These are phyloP conservation scores for Clarireedia monteithiana DNA, from an alignment of 2,329 filamentous ascomycete genomes.

Conservation along the genomic window DNA sequence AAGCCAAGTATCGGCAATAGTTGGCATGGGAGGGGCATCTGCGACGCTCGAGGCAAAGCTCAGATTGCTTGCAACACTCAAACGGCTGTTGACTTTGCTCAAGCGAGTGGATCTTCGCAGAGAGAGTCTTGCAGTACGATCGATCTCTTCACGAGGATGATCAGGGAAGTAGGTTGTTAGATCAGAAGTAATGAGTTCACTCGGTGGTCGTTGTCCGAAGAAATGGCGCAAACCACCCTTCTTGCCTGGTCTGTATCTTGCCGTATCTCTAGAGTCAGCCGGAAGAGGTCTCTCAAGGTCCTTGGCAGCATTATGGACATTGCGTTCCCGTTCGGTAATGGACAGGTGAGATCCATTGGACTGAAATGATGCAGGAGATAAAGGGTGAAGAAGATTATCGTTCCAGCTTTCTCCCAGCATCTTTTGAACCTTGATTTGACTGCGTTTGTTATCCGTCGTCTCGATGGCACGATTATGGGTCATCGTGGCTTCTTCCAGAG, in stretches of 20 bases:
- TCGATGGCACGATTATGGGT: slow-evolving; percentile 58
- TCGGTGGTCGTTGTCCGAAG: slow-evolving; percentile 86
- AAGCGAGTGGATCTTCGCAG: slow-evolving; percentile 83
- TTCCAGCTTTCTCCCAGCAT: slow-evolving; percentile 83
- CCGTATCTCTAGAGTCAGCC: slow-evolving; percentile 28
- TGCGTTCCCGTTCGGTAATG: slow-evolving; percentile 55
- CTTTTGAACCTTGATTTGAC: slow-evolving; percentile 83
- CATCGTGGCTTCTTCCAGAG: slow-evolving; percentile 76
- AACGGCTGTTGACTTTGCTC: slow-evolving; percentile 84
- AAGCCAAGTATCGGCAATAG: slow-evolving; percentile 90
- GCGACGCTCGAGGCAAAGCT: slow-evolving; percentile 88
- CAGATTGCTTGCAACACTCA: slow-evolving; percentile 89
- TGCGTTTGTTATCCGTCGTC: slow-evolving; percentile 60
- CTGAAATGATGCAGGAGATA: slow-evolving; percentile 70
- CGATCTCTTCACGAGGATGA: slow-evolving; percentile 88
- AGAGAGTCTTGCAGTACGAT: slow-evolving; percentile 88
- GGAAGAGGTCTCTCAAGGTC: slow-evolving; percentile 51
- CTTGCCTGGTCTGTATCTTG: slow-evolving; percentile 33
- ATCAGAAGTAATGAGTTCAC: slow-evolving; percentile 94
- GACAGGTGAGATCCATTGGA: slow-evolving; percentile 26
- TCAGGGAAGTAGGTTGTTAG: slow-evolving; percentile 96
- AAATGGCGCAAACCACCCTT: slow-evolving; percentile 66
- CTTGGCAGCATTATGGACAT: slow-evolving; percentile 51
- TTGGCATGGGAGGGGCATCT: slow-evolving; percentile 90
- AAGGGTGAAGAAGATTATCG: slow-evolving; percentile 70